Base-by-base conservation (phyloP, 192 early-diverging fungal genomes). In the Spizellomyces punctatus region DNA sequence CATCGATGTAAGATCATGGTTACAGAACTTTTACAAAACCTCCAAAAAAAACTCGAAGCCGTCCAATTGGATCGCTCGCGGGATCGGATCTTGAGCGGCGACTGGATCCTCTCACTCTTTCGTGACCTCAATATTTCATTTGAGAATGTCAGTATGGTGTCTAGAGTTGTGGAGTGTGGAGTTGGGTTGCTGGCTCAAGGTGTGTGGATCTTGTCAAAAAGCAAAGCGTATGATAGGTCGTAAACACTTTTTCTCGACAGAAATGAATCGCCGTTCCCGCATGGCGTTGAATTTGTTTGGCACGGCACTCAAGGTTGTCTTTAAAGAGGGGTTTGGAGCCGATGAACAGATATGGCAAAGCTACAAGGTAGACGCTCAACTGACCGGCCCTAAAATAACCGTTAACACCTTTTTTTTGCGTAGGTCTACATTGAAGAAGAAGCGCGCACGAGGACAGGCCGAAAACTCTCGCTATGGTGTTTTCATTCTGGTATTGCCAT, bases 391-490 rank as follows among this genome's bases (percentile, higher is more conserved):
- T 3, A 36, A 36, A 36, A 36, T 36, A 36, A 36, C 27, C 27
- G 27, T 36, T 36, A 36, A 36, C 27, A 36, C 3, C 3, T 36
- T 36, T 0, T 36, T 36, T 36, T 36, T 36, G 27, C 27, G 3
- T 36, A 36, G 27, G 27, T 36, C 27, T 36, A 36, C 27, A 36
- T 36, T 36, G 1, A 36, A 36, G 27, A 36, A 36, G 27, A 36
- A 2, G 27, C 27, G 27, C 27, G 27, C 27, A 3, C 27, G 54
- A 61, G 46, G 71, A 57, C 56, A 3, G 50, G 57, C n/a, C 27
- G 64, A 46, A 76, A 77, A 44, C 52, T 90, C n/a, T 81, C 75
- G 45, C 88, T 84, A 56, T 89, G 87, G 89, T 90, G 89, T 71
- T 75, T 90, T 21, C 81, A 74, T 50, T 74, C 88, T 8, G 83